Conservation (phyloP, 768 basidiomycete species). For the Kwoniella dejecticola region DNA sequence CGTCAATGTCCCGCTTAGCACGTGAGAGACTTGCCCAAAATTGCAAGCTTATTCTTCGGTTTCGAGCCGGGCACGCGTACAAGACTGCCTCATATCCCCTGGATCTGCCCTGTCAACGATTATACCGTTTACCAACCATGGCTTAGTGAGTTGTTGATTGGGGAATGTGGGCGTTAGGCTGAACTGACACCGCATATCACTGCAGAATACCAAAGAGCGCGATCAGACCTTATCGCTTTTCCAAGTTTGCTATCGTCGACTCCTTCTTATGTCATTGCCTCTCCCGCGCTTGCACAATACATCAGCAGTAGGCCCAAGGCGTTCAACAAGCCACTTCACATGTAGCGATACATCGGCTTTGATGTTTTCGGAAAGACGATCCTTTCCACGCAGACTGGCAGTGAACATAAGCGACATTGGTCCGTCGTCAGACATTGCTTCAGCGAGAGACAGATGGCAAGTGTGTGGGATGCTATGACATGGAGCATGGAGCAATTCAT, state of each 20-base stretch:
- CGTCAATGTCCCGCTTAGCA: too few relatives aligned
- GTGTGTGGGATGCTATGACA: slow-evolving; percentile 23
- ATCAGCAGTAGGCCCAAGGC: slow-evolving; percentile 6
- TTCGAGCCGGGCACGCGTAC: slow-evolving; percentile 33
- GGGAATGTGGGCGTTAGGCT: background rate
- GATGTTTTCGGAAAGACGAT: slow-evolving; percentile 34
- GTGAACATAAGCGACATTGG: slow-evolving; percentile 31
- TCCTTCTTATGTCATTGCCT: slow-evolving; percentile 27
- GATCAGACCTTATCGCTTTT: slow-evolving; percentile 34
- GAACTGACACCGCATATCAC: background rate
- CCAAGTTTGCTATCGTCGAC: slow-evolving; percentile 17
- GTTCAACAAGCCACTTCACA: slow-evolving; percentile 25
- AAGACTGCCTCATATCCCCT: slow-evolving; percentile 35
- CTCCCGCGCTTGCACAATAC: slow-evolving; percentile 4
- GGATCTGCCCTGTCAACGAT: slow-evolving; percentile 26
- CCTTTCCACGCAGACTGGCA: slow-evolving; percentile 24
- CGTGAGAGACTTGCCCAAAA: slow-evolving; percentile 25
- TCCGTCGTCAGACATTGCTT: slow-evolving; percentile 35
- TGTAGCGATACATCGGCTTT: slow-evolving; percentile 24
- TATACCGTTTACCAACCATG: slow-evolving; percentile 35
- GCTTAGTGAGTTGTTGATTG: slow-evolving; percentile 27
- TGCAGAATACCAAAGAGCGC: slow-evolving; percentile 30
- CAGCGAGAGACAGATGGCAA: slow-evolving; percentile 25
- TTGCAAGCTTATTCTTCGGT: slow-evolving; percentile 26
- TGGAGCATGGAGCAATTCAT: slow-evolving; percentile 19